Conservation (phyloP, 805 yeast species). For the Metschnikowia borealis region DNA sequence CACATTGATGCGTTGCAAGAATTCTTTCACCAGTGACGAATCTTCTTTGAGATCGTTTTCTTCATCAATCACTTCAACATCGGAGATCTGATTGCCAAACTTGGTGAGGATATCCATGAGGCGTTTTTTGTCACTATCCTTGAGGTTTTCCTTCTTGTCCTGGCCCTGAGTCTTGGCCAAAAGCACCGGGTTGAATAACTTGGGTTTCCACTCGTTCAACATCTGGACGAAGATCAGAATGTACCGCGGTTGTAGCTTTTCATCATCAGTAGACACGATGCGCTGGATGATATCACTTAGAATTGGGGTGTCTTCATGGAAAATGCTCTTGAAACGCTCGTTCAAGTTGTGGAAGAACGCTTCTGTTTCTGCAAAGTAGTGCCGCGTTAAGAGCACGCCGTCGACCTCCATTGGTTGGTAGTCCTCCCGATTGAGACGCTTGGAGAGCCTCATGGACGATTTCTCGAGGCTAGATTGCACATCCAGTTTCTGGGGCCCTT, state of each 20-base stretch:
- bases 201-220: constrained; percentile 28
- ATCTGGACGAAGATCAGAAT: constrained; percentile 21
- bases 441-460: constrained; percentile 26
- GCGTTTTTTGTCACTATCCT: constrained; percentile 28
- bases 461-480: constrained; percentile 3
- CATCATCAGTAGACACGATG: constrained; percentile 5
- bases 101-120: constrained; percentile 35
- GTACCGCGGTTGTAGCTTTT: constrained; percentile 8
- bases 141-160: constrained; percentile 8
- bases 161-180: constrained; percentile 5
- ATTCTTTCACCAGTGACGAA: constrained; percentile 10
- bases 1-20: constrained; percentile 13
- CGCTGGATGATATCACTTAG: constrained; percentile 13
- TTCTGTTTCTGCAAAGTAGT: constrained; percentile 27
- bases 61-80: constrained; percentile 3
- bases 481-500: not conserved
- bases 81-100: constrained; percentile 22
- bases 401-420: constrained; percentile 17
- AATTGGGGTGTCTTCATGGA: constrained; percentile 1
- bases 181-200: constrained; percentile 14
- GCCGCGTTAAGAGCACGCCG: constrained; percentile 20
- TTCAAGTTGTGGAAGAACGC: constrained; percentile 23
- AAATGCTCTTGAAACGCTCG: constrained; percentile 8
- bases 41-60: constrained; percentile 7
- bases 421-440: constrained; percentile 29